A percentile compares a stretch with the other conserved stretches of the same genome.
phyloP scores from a whole-genome alignment of 192 early-diverging fungal species.

The Coemansia sp. region DNA sequence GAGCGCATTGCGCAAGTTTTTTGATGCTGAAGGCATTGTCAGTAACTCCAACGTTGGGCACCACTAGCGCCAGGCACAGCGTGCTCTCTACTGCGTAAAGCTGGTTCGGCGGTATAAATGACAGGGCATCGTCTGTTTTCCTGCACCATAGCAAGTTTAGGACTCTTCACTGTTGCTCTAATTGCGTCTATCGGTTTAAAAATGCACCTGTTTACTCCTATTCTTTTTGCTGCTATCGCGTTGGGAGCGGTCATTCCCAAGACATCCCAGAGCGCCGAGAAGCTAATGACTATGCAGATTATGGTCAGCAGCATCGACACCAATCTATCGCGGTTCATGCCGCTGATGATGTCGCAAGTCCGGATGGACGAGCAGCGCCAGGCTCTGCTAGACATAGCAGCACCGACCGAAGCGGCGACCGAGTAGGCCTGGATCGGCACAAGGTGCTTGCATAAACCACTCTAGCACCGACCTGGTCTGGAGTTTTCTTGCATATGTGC shows the following conservation, averaged over 20 bases:
- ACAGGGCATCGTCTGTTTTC: background rate
- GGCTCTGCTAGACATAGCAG: background rate
- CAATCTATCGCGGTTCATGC: slow-evolving; percentile 38
- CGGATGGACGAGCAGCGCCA: slow-evolving; percentile 10
- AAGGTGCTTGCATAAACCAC: too few relatives aligned
- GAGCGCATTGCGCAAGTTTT: slow-evolving; percentile 15
- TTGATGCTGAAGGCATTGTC: slow-evolving; percentile 17
- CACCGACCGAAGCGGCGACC: too few relatives aligned
- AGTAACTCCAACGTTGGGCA: slow-evolving; percentile 1
- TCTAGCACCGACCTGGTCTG: too few relatives aligned
- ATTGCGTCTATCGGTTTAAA: background rate
- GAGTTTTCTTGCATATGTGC: too few relatives aligned
- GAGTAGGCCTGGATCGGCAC: too few relatives aligned
- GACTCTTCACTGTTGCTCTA: background rate
- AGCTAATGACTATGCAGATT: slow-evolving; percentile 7
- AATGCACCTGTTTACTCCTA: background rate
- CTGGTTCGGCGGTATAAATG: background rate
- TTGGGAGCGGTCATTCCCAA: background rate
- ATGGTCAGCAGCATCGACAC: slow-evolving; percentile 24
- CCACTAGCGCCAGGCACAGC: background rate
- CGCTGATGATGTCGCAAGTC: slow-evolving; percentile 26
- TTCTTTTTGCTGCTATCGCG: background rate
- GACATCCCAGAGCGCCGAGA: background rate
- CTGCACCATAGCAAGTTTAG: background rate
- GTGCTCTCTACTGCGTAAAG: background rate